Conservation (phyloP, 345 rosid genomes). For the Anastatica hierochuntica region DNA sequence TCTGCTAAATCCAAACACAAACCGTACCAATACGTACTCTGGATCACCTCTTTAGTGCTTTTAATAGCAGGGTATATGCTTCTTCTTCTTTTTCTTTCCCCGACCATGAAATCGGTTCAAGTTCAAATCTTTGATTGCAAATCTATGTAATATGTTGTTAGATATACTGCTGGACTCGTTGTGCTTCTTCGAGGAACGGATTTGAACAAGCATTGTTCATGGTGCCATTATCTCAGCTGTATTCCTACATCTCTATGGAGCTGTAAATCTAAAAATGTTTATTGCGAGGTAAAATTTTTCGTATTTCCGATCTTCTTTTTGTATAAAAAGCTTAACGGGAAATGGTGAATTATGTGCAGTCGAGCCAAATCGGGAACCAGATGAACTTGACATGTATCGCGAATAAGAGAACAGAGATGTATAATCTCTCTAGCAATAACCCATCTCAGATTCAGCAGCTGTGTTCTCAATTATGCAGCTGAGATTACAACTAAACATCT, state of each 20-base stretch:
- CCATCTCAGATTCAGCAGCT: slow-evolving; percentile 30
- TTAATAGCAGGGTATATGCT: slow-evolving; percentile 50
- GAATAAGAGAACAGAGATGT: slow-evolving; percentile 36
- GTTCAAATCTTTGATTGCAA: neutral
- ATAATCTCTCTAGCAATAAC: slow-evolving; percentile 15
- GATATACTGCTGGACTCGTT: slow-evolving; percentile 46
- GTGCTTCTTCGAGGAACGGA: slow-evolving; percentile 54
- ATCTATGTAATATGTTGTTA: slow-evolving; percentile 14
- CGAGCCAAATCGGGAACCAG: slow-evolving; percentile 34
- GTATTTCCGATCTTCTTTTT: too few relatives aligned
- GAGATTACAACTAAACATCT: slow-evolving; percentile 20
- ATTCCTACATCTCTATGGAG: slow-evolving; percentile 76
- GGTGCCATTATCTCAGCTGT: slow-evolving; percentile 88
- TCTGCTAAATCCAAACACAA: slow-evolving; percentile 57
- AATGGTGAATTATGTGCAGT: slow-evolving; percentile 36
- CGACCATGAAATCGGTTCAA: neutral
- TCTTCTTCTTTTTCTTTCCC: too few relatives aligned
- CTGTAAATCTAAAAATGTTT: slow-evolving; percentile 42
- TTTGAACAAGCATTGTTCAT: slow-evolving; percentile 63
- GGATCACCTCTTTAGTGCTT: slow-evolving; percentile 41
- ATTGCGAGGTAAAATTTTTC: slow-evolving; percentile 67
- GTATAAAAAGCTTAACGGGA: slow-evolving; percentile 1
- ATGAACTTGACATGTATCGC: slow-evolving; percentile 56
- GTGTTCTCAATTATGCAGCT: slow-evolving; percentile 57
- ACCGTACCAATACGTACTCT: slow-evolving; percentile 63